phyloP scores from a whole-genome alignment of 441 rosid genomes.

The Arabidopsis hybrid region DNA sequence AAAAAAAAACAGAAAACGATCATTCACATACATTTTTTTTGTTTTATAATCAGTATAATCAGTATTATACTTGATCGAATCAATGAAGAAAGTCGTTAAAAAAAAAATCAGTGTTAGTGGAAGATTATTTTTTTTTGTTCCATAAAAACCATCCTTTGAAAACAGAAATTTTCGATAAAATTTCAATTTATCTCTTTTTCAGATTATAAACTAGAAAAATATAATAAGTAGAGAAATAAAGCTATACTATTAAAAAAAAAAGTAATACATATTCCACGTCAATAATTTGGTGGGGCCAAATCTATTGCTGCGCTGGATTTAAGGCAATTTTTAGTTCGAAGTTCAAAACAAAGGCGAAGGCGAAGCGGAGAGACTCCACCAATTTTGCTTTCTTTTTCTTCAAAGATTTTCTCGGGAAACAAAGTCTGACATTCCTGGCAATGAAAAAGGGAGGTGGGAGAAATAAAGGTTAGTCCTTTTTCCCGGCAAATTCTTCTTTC shows the following conservation, averaged over 20 bases:
- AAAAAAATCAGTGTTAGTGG: no score
- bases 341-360: conserved; percentile 6
- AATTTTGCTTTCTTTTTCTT: background rate
- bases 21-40: no score
- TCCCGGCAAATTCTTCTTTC: conserved; percentile 15
- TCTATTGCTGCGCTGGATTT: conserved; percentile 23
- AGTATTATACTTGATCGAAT: no score
- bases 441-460: background rate
- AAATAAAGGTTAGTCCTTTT: conserved; percentile 11
- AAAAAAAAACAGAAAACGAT: no score
- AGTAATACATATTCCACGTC: conserved; percentile 15
- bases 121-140: no score
- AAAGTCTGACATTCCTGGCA: conserved; percentile 1
- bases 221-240: background rate
- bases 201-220: no score
- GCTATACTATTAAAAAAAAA: background rate
- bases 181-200: no score
- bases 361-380: conserved; percentile 21
- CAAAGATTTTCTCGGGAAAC: conserved; percentile 23
- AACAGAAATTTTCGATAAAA: no score
- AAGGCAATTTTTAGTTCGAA: background rate
- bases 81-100: no score
- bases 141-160: no score
- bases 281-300: conserved; percentile 7
- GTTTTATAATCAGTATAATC: no score